Evolutionary conservation across 345 rosid genomes (phyloP).

Genomic region (Brassica cretica): DNA sequence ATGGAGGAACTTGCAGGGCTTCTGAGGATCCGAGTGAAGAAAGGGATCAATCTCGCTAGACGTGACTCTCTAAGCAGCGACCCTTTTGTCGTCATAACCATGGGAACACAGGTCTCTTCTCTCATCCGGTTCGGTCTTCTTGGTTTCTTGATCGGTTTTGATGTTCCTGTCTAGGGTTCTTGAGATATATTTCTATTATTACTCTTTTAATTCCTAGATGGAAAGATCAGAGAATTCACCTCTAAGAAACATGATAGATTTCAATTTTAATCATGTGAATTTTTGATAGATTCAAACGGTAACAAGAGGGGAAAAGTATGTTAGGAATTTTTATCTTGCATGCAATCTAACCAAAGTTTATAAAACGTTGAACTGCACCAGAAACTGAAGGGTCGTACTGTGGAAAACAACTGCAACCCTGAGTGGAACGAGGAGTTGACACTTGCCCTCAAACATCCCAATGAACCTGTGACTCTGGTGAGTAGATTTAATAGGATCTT

Average conservation of each 20-base stretch:
- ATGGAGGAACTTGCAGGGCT: constrained; percentile 52
- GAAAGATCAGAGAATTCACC: neutral
- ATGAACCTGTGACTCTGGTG: constrained; percentile 57
- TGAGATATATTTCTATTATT: constrained; percentile 1
- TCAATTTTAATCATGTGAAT: constrained; percentile 2
- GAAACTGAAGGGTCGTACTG: constrained; percentile 65
- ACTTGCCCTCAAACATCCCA: constrained; percentile 51
- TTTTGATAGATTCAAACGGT: neutral
- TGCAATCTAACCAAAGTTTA: neutral
- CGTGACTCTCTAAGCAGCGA: constrained; percentile 52
- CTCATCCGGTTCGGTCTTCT: constrained; percentile 4
- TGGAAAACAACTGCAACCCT: constrained; percentile 73
- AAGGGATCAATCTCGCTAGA: constrained; percentile 50
- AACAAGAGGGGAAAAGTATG: neutral
- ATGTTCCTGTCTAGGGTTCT: constrained; percentile 13
- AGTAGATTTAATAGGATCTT: constrained; percentile 16
- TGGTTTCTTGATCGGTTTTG: neutral
- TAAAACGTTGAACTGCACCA: constrained; percentile 36
- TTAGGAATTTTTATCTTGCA: neutral
- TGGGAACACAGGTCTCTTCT: constrained; percentile 47
- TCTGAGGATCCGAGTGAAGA: constrained; percentile 45
- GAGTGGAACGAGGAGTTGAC: constrained; percentile 83
- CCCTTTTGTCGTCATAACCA: constrained; percentile 53
- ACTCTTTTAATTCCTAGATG: neutral
- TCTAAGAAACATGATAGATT: constrained; percentile 5